A percentile compares a stretch with the other conserved stretches of the same genome.
These are phyloP conservation scores for Chlamydomonas sp. DNA, from an alignment of 139 green algal species.

Conservation along the genomic window DNA sequence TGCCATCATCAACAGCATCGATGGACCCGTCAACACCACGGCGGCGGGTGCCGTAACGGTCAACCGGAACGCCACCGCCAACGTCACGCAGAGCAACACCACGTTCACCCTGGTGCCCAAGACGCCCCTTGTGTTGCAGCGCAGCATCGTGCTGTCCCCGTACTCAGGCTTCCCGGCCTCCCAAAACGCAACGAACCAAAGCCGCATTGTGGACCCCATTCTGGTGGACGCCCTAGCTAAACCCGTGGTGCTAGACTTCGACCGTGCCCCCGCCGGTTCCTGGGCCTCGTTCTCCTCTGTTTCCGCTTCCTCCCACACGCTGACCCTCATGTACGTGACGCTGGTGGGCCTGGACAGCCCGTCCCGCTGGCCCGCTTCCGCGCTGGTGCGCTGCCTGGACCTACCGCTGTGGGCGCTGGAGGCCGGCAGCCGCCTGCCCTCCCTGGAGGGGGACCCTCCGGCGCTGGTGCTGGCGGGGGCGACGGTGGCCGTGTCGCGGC, in stretches of 20 bases:
- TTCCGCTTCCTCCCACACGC: background rate
- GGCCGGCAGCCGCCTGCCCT: background rate
- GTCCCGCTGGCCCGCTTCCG: slow-evolving; percentile 2
- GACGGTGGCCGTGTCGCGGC: background rate
- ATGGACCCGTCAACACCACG: no score
- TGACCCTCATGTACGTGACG: slow-evolving; percentile 21
- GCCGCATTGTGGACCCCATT: background rate
- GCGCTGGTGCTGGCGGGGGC: background rate
- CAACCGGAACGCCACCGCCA: no score
- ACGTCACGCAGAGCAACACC: no score
- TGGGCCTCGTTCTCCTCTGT: background rate
- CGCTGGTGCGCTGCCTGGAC: slow-evolving; percentile 31
- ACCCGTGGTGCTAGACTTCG: background rate
- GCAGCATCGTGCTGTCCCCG: no score
- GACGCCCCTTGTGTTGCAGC: no score
- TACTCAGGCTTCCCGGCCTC: no score
- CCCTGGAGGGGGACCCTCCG: slow-evolving; percentile 5
- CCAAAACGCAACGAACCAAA: no score
- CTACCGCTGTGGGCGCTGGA: slow-evolving; percentile 31
- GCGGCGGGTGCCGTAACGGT: no score
- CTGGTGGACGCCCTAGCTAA: no score
- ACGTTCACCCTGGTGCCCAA: no score
- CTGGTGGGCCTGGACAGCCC: slow-evolving; percentile 21
- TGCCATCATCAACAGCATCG: no score
- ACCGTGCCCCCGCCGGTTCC: no score